Percentiles rank a stretch among this genome's conserved stretches.
Evolutionary conservation across 768 basidiomycete species (phyloP).

Genomic region (Dentipellis fragilis): DNA sequence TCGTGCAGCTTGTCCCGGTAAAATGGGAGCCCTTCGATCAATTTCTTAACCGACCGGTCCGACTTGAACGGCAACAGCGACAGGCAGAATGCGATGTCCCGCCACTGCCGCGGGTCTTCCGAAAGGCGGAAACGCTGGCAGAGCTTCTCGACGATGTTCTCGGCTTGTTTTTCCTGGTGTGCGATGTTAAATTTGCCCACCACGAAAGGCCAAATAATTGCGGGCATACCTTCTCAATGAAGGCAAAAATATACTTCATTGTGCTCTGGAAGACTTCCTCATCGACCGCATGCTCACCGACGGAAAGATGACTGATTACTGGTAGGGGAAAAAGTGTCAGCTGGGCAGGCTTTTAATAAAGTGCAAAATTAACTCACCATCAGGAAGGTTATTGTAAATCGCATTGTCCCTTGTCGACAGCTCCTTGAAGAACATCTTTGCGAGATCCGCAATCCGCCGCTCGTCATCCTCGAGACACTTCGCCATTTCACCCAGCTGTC

Average conservation of each 20-base stretch:
- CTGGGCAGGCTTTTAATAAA: neutral
- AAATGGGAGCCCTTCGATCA: conserved; percentile 84
- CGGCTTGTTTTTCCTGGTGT: conserved; percentile 85
- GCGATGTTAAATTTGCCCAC: neutral
- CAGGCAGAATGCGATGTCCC: conserved; percentile 93
- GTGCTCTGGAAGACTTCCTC: conserved; percentile 90
- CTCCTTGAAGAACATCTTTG: conserved; percentile 97
- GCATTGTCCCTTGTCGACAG: conserved; percentile 96
- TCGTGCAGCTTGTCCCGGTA: conserved; percentile 98
- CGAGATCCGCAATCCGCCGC: conserved; percentile 78
- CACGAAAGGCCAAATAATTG: neutral
- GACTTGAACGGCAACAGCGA: conserved; percentile 95
- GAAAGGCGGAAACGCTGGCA: conserved; percentile 90
- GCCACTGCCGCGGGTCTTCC: conserved; percentile 90
- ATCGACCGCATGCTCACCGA: conserved; percentile 84
- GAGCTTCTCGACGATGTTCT: conserved; percentile 93
- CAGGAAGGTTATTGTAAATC: conserved; percentile 96
- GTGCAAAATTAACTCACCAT: conserved; percentile 42
- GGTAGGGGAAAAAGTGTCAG: neutral
- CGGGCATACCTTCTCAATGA: conserved; percentile 81
- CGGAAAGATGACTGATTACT: conserved; percentile 94
- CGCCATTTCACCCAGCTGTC: conserved; percentile 99
- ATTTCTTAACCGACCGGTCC: conserved; percentile 91
- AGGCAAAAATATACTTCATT: conserved; percentile 90
- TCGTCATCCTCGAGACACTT: conserved; percentile 95